Conservation (phyloP, 2,329 filamentous ascomycete genomes). For the Colletotrichum lindemuthianum region DNA sequence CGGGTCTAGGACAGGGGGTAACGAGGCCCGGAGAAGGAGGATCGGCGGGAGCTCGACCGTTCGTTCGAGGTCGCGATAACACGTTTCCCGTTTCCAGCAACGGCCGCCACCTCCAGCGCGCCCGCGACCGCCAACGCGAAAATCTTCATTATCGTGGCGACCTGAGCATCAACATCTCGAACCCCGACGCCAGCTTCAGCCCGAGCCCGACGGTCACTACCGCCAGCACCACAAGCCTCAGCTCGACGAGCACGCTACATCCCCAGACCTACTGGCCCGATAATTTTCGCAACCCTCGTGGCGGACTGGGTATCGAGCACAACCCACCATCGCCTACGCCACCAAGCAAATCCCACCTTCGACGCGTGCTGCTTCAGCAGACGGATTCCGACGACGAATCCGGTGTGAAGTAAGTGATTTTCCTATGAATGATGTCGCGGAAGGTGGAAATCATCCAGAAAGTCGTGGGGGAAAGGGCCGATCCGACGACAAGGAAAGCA, state of each 20-base stretch:
- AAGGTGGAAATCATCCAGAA: not conserved
- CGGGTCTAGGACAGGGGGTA: no score
- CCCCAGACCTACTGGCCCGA: constrained; percentile 27
- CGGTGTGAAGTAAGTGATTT: constrained; percentile 7
- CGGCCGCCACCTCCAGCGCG: no score
- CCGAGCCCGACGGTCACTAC: constrained; percentile 17
- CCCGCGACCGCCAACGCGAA: constrained; percentile 3
- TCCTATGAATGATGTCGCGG: not conserved
- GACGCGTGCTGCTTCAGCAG: constrained; percentile 1
- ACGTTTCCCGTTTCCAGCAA: no score
- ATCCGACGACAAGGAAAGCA: no score
- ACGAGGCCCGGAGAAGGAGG: no score
- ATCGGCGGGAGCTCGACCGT: no score
- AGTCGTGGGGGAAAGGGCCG: no score
- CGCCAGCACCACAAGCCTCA: constrained; percentile 4
- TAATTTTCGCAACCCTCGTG: constrained; percentile 21
- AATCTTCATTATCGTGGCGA: no score
- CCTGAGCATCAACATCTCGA: constrained; percentile 10
- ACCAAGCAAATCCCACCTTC: constrained; percentile 10
- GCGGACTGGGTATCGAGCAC: constrained; percentile 24
- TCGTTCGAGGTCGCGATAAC: no score
- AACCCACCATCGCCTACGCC: not conserved
- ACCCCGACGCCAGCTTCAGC: constrained; percentile 4
- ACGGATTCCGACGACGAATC: not conserved
- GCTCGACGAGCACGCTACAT: constrained; percentile 18